Evolutionary conservation across 441 rosid genomes (phyloP), one percentile per base, ranked within the genome.

Genomic region (Pelargonium citronellum): DNA sequence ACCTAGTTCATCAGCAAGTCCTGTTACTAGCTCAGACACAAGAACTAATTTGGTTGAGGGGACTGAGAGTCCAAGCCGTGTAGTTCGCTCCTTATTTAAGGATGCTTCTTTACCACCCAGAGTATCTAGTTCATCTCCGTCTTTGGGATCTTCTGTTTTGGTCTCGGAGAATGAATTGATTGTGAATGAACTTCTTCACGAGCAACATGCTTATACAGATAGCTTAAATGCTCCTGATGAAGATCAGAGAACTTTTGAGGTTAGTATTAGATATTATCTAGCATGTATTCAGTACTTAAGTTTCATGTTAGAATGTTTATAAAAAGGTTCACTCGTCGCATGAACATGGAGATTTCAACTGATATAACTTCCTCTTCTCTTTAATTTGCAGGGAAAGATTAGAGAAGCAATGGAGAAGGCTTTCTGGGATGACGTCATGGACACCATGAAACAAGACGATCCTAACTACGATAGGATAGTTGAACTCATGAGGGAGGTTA

Each of bases 401-500:
- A 87, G 83, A 78, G 86, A 84, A 79, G 83, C 89, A 39, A 87
- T 95, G 96, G 91, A 90, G 83, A 81, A 73, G 62, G 98, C 93
- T 72, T 95, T 89, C 78, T 95, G 98, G 98, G 97, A 95, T 60
- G 77, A 78, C 67, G 70, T 92, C 39, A 74, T 81, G 81, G 95
- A 90, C 73, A 86, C 99, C 6, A 67, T 92, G 34, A 83, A 79
- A 80, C 78, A 73, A 75, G 89, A 82, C 64, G 75, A 81, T 27
- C 89, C 96, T 22, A 75, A 86, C 71, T 88, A 85, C 81, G 87
- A 84, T 43, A 74, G 87, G 71, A 83, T 88, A 70, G 69, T 89
- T 75, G 83, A 88, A 71, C 98, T 95, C 60, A 85, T 88, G 95
- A 82, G 74, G 79, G 98, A 95, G 82, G 95, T 90, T 71, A 87